Base-by-base conservation (phyloP, 2,329 filamentous ascomycete genomes). In the Chrysoporthe cubensis region DNA sequence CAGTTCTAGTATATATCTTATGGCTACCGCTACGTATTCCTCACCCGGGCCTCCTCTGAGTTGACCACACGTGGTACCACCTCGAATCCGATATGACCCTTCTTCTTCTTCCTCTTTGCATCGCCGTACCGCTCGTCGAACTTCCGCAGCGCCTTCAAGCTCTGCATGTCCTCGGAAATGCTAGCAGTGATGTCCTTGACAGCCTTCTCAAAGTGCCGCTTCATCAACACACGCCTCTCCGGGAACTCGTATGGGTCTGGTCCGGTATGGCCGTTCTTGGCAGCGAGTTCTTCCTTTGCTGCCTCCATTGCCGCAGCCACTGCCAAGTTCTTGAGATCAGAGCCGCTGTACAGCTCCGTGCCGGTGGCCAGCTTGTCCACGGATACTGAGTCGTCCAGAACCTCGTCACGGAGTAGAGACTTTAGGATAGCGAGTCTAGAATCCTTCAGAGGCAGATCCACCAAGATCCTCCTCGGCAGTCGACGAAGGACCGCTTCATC, bases 71-170 rank as follows among this genome's bases (percentile, higher is more conserved):
- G 81, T 0, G 77, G 74, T 4, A 80, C 74, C 2, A 85, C 80
- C 62, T 82, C 87, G 74, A 91, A 91, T 0, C 89, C 89, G 79
- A 91, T 86, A 7, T 76, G 78, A 69, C 80, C 81, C 74, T 80
- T 88, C 78, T 87, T 89, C 76, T 87, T 88, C 75, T 87, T 86
- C 72, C 87, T 86, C 75, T 88, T 90, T 46, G 90, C 87, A 76
- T 97, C 94, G 37, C 96, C 95, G 77, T 94, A 99, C 77, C 95
- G 91, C 80, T 97, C 93, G 76, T 99, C 96, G 75, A 98, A 99
- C 80, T 96, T 96, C 73, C 93, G 87, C 74, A 99, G 97, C 14
- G 92, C 92, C 71, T 88, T 88, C 70, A 99, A 82, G 43, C 89
- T 93, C 61, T 88, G 85, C 95, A 97, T 98, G 75, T 99, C 94